A percentile compares a stretch with the other conserved stretches of the same genome.
These are phyloP conservation scores for Pseudognaphalium luteoalbum DNA, from an alignment of 129 eudicot species.

Conservation along the genomic window DNA sequence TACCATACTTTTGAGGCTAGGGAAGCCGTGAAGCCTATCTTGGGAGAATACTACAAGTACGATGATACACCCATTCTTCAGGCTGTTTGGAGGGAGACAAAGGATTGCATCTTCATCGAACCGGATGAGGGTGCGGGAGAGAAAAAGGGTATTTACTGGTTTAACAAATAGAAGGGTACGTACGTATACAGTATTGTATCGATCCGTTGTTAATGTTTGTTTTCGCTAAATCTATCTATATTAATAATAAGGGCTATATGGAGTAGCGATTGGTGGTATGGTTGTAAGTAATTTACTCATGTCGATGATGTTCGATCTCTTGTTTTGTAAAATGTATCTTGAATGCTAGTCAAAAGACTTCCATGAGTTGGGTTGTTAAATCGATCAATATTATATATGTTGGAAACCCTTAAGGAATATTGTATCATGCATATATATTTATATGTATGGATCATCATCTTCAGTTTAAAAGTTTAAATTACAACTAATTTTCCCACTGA, in stretches of 20 bases:
- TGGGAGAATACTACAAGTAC: constrained; percentile 41
- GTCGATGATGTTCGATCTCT: not conserved
- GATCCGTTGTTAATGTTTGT: not conserved
- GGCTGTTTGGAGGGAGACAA: constrained; percentile 44
- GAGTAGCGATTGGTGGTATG: not conserved
- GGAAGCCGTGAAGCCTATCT: constrained; percentile 31
- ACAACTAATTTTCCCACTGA: too few species aligned
- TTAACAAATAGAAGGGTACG: constrained; percentile 14
- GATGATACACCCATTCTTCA: constrained; percentile 35
- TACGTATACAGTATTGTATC: too few species aligned
- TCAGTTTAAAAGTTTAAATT: too few species aligned
- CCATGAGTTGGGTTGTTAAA: not conserved
- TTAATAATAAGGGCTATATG: not conserved
- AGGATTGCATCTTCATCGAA: constrained; percentile 36
- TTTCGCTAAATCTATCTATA: not conserved
- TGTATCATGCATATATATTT: too few species aligned
- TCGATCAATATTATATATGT: too few species aligned
- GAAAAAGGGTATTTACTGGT: constrained; percentile 41
- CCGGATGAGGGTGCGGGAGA: constrained; percentile 35
- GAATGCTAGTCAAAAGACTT: not conserved
- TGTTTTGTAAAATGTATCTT: not conserved
- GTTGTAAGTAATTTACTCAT: not conserved
- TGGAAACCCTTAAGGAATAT: too few species aligned
- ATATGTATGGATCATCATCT: too few species aligned
- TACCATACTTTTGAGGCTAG: constrained; percentile 38